These are phyloP conservation scores for Aspergillus novofumigatus DNA, from an alignment of 2,329 filamentous ascomycete species.

Conservation along the genomic window DNA sequence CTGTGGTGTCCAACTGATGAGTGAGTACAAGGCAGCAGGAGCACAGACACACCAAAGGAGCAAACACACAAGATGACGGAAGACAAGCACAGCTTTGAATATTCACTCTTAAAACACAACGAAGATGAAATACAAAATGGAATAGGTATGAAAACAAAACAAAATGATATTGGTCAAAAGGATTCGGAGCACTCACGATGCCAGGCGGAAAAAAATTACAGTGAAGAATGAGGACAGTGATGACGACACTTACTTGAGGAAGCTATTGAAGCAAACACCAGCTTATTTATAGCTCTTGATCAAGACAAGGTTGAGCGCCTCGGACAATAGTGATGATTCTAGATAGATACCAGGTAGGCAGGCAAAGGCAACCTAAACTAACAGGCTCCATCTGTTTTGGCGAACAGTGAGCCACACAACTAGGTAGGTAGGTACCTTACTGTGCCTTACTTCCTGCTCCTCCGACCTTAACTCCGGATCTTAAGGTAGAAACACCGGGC, in stretches of 20 bases:
- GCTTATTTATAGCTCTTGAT: neutral
- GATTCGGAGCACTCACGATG: neutral
- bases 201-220: too few relatives aligned
- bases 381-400: neutral
- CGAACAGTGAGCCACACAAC: neutral
- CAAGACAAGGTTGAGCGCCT: too few relatives aligned
- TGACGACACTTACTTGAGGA: neutral
- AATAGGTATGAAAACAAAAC: neutral
- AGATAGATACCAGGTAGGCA: neutral
- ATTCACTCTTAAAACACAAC: neutral
- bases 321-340: neutral
- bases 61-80: too few relatives aligned
- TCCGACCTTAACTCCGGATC: neutral
- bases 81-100: neutral
- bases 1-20: neutral
- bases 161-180: neutral
- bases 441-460: neutral
- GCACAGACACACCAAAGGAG: too few relatives aligned
- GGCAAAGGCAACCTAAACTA: neutral
- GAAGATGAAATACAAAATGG: neutral
- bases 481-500: neutral
- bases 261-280: neutral
- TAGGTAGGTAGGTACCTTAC: neutral
- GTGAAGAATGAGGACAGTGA: neutral
- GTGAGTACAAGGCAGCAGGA: neutral